Evolutionary conservation across 2,329 filamentous ascomycete genomes (phyloP).

Genomic region (Westerdykella sp.): DNA sequence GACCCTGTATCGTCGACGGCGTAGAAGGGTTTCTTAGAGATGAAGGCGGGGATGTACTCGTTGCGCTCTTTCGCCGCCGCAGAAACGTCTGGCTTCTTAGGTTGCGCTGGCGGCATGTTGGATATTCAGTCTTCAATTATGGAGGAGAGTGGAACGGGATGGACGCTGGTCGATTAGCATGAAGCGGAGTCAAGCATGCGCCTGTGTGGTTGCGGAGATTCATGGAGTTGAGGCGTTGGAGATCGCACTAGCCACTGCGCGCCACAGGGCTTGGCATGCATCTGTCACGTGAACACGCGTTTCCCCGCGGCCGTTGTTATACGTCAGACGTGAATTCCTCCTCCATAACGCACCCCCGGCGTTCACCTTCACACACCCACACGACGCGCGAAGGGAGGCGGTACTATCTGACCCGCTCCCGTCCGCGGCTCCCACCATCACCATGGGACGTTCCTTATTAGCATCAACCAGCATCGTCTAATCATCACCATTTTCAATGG

Average conservation of each 20-base stretch:
- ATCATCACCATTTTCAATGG: slow-evolving; percentile 44
- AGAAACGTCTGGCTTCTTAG: slow-evolving; percentile 48
- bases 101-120: slow-evolving; percentile 44
- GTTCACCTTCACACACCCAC: background rate
- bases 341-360: slow-evolving; percentile 1
- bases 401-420: no score
- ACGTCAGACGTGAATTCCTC: background rate
- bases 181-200: background rate
- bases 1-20: slow-evolving; percentile 67
- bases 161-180: background rate
- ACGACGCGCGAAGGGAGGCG: no score
- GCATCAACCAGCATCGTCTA: background rate
- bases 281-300: slow-evolving; percentile 21
- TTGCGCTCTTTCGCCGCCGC: slow-evolving; percentile 77
- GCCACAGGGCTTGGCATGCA: slow-evolving; percentile 13
- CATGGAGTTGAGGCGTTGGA: background rate
- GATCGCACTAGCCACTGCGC: background rate
- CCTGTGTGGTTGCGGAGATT: background rate
- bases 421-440: slow-evolving; percentile 4
- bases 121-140: background rate
- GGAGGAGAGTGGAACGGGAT: background rate
- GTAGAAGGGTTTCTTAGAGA: slow-evolving; percentile 97
- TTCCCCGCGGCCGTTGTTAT: slow-evolving; percentile 11
- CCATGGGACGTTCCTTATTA: slow-evolving; percentile 9
- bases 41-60: slow-evolving; percentile 96